A percentile compares a stretch with the other conserved stretches of the same genome.
Evolutionary conservation across 2,329 filamentous ascomycete species (phyloP).

Genomic region (Pestalotiopsis sp.): DNA sequence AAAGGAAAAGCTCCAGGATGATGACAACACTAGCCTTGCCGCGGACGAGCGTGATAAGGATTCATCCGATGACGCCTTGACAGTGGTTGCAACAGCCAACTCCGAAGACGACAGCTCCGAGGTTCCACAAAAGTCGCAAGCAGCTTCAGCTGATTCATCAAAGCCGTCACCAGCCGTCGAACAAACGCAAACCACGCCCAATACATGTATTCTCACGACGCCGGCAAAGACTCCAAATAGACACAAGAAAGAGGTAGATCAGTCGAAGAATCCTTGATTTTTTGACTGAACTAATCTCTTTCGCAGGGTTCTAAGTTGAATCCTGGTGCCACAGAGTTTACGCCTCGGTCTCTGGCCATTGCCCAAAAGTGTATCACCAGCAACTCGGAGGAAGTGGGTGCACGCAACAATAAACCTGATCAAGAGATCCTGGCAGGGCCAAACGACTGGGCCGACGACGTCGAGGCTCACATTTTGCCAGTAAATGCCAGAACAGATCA

Average conservation of each 20-base stretch:
- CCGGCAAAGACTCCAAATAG: slow-evolving; percentile 34
- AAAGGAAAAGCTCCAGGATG: slow-evolving; percentile 39
- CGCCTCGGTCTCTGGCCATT: slow-evolving; percentile 41
- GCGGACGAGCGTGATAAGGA: background rate
- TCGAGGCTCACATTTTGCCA: slow-evolving; percentile 18
- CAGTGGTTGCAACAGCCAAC: background rate
- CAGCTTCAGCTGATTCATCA: background rate
- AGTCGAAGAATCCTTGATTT: slow-evolving; percentile 38
- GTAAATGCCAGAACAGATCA: background rate
- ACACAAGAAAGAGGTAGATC: slow-evolving; percentile 54
- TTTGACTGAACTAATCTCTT: slow-evolving; percentile 46
- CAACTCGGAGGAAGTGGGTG: background rate
- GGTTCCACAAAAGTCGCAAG: background rate
- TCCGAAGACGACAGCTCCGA: background rate
- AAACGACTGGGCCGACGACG: slow-evolving; percentile 32
- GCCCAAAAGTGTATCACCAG: background rate
- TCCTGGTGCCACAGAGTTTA: slow-evolving; percentile 58
- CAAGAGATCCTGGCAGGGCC: slow-evolving; percentile 20
- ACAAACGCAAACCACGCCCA: slow-evolving; percentile 12
- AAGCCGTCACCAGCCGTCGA: background rate
- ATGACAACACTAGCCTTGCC: background rate
- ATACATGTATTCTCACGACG: slow-evolving; percentile 15
- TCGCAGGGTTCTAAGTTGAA: slow-evolving; percentile 56
- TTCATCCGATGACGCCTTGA: background rate
- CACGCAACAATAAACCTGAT: slow-evolving; percentile 13